Base-by-base conservation (phyloP, 805 yeast genomes). In the Scheffersomyces coipomensis region DNA sequence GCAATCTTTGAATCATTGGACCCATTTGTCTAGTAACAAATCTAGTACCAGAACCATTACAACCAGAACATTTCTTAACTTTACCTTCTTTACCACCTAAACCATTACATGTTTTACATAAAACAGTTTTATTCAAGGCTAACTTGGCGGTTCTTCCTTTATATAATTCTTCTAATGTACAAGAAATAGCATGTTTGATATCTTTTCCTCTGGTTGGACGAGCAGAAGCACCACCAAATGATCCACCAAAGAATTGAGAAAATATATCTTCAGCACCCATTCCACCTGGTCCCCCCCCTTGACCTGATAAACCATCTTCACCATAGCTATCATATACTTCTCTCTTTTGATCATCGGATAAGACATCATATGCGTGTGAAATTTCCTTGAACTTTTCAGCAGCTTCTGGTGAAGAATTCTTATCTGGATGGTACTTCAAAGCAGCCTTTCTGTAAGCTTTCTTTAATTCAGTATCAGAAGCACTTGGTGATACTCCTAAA, bases 21-120 rank as follows among this genome's bases (percentile, higher is more conserved):
- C 99, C 99, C 97, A 93, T 90, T 71, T 93, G 98, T 74, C 96
- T 86, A 38, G 97, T 88, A 51, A 89, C 85, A 50, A 91, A 84
- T 67, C 80, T 87, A 65, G 84, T 69, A 78, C 99, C 99, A 55
- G 78, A 76, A 67, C 99, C 99, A 59, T 79, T 78, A 82, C 99
- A 93, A 29, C 80, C 63, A 37, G 81, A 49, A 81, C 99, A 93
- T 55, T 81, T 81, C 73, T 85, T 85, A 49, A 90, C 95, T 42
- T 87, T 75, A 48, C 93, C 95, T 52, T 82, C 86, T 58, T 88
- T 88, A 70, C 99, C 99, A 66, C 99, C 99, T 57, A 81, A 81
- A 56, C 99, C 99, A 40, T 87, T 84, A 77, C 99, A 93, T 35
- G 78, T 58, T 58, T 79, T 77, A 80, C 99, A 93, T 52, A 88